Evolutionary conservation across 2,329 filamentous ascomycete species (phyloP).

Genomic region (Ophiocordyceps camponoti-rufipedis): DNA sequence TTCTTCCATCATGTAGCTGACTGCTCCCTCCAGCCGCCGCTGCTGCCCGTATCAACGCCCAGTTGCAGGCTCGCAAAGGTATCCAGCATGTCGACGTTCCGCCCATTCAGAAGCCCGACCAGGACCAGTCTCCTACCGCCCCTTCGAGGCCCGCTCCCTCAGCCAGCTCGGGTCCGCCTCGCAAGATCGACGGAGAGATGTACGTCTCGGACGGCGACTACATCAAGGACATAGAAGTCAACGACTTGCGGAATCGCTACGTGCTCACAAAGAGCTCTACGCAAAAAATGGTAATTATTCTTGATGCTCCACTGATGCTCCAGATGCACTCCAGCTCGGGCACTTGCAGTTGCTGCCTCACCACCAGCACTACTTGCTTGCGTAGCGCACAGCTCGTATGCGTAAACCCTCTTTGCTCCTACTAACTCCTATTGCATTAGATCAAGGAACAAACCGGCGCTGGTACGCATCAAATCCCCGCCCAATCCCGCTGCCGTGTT

Average conservation of each 20-base stretch:
- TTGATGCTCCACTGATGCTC: slow-evolving; percentile 21
- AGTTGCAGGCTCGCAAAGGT: slow-evolving; percentile 70
- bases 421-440: slow-evolving; percentile 88
- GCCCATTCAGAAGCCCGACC: slow-evolving; percentile 47
- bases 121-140: slow-evolving; percentile 10
- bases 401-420: slow-evolving; percentile 59
- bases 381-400: slow-evolving; percentile 46
- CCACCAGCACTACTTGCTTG: slow-evolving; percentile 47
- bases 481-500: slow-evolving; percentile 19
- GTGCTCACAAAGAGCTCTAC: slow-evolving; percentile 91
- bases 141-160: slow-evolving; percentile 18
- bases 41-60: slow-evolving; percentile 72
- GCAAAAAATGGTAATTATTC: slow-evolving; percentile 98
- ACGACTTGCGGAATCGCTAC: slow-evolving; percentile 92
- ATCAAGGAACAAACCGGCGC: slow-evolving; percentile 99
- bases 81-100: slow-evolving; percentile 83
- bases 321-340: slow-evolving; percentile 16
- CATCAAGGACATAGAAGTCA: slow-evolving; percentile 98
- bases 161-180: slow-evolving; percentile 17
- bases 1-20: slow-evolving; percentile 1
- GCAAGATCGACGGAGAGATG: slow-evolving; percentile 64
- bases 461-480: slow-evolving; percentile 53
- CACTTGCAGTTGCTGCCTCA: slow-evolving; percentile 24
- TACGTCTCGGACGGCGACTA: slow-evolving; percentile 95
- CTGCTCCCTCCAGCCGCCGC: slow-evolving; percentile 47